Evolutionary conservation across 495 filamentous ascomycete species (phyloP), one percentile per base, ranked within the genome.

Genomic region (Lasiosphaeria hispida): DNA sequence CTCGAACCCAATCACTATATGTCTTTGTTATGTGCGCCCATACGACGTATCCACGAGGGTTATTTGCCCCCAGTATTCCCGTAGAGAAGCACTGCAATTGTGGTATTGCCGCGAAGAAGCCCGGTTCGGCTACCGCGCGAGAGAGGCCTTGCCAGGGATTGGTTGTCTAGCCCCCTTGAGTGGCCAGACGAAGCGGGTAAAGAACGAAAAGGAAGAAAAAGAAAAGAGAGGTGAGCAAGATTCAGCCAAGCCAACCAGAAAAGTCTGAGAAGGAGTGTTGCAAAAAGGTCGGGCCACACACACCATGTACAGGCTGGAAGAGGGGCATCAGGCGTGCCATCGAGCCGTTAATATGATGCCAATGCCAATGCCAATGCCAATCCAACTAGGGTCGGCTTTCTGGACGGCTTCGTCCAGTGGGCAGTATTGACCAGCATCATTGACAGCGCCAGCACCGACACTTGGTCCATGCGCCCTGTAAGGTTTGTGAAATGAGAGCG

Each of bases 391-490:
- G 39, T 57, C 41, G 53, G 18, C 10, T 30, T 56, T 9, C 55
- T 58, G 48, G 17, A 49, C 38, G 48, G 37, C 17, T 45, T 39
- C 39, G 17, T 43, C 40, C 33, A 45, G 54, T 49, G 58, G 23
- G 17, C 37, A 48, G 54, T n/a, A n/a, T n/a, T n/a, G 14, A 5
- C 15, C 34, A 40, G 23, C 34, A 39, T 38, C 15, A 18, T 41
- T 13, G 14, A 37, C 44, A 41, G 55, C 17, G 14, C 19, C 47
- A 41, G 39, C 45, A 57, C 43, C 49, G 55, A 50, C 15, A 44
- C 38, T 19, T 50, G 55, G 55, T 14, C 55, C 44, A 57, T 49
- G 55, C 55, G 38, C 36, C 54, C 55, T 57, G 55, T 57, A 49
- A 40, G 45, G 45, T 43, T 39, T 39, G 44, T 49, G 55, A 57